Percentiles rank a stretch among this genome's conserved stretches.
These are phyloP conservation scores for Diphasiastrum complanatum DNA, from an alignment of 83 land plant genomes.

Conservation along the genomic window DNA sequence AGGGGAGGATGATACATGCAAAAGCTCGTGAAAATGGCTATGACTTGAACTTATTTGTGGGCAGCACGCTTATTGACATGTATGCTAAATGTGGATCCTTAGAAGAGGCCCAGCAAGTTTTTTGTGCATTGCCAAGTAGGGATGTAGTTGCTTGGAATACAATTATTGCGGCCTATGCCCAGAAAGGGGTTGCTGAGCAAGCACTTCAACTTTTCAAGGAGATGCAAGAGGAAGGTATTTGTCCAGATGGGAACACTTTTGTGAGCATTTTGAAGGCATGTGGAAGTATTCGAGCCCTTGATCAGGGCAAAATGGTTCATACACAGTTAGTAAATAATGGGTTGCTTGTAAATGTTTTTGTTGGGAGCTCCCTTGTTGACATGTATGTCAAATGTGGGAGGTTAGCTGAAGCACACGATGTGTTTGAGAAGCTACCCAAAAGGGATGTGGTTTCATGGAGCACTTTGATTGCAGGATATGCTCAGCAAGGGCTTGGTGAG, in stretches of 20 bases:
- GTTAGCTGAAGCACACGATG: background rate
- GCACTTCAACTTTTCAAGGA: slow-evolving; percentile 1
- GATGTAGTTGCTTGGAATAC: background rate
- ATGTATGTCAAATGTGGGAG: slow-evolving; percentile 9
- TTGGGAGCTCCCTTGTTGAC: slow-evolving; percentile 3
- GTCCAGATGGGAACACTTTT: background rate
- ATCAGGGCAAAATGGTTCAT: slow-evolving; percentile 1
- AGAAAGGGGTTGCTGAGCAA: background rate
- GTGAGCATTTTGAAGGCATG: slow-evolving; percentile 11
- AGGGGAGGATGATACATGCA: slow-evolving; percentile 6
- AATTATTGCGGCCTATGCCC: slow-evolving; percentile 1
- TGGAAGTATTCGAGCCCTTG: background rate
- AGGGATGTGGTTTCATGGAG: slow-evolving; percentile 8
- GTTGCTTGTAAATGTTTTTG: background rate
- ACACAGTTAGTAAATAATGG: background rate
- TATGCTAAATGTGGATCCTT: slow-evolving; percentile 8
- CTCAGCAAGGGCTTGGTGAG: background rate
- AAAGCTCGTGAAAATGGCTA: background rate
- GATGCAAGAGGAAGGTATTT: slow-evolving; percentile 4
- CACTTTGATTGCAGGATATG: slow-evolving; percentile 1
- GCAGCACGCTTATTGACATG: slow-evolving; percentile 2
- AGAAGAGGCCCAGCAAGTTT: slow-evolving; percentile 1
- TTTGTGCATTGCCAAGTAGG: background rate
- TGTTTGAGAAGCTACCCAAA: background rate
- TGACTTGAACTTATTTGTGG: background rate